Conservation (phyloP, 208 protist species). For the Leishmania aethiopica region DNA sequence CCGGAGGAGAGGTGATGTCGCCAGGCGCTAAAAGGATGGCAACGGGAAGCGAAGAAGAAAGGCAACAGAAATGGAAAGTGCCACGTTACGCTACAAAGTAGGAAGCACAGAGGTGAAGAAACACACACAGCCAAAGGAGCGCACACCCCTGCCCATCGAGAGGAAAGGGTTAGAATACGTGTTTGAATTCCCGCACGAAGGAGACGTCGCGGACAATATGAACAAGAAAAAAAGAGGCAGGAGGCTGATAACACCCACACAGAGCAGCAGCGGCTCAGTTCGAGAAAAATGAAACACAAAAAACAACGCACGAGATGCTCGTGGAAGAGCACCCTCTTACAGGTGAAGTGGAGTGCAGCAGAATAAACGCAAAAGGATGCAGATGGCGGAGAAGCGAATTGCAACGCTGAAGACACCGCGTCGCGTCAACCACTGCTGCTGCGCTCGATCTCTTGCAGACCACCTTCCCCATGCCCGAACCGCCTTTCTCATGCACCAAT, state of each 20-base stretch:
- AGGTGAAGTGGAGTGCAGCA: neutral
- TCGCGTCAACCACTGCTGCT: neutral
- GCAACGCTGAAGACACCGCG: neutral
- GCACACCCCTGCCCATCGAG: no score
- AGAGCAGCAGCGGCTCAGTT: neutral
- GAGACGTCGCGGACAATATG: neutral
- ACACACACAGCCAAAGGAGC: neutral
- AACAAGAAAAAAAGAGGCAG: neutral
- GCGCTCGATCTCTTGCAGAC: neutral
- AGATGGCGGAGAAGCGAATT: neutral
- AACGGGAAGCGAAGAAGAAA: neutral
- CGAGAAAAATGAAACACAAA: neutral
- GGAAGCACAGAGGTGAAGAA: neutral
- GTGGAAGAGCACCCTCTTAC: neutral
- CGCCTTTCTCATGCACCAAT: neutral
- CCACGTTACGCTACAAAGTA: neutral
- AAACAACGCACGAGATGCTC: neutral
- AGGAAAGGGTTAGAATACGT: neutral
- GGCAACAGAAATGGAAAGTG: neutral
- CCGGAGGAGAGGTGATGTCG: neutral
- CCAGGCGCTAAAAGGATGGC: neutral
- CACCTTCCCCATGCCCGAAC: no score
- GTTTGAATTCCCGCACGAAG: neutral
- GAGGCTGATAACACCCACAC: neutral
- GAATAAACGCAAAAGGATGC: neutral